Base-by-base conservation (phyloP, 2,329 filamentous ascomycete species). In the Diaporthe batatas region DNA sequence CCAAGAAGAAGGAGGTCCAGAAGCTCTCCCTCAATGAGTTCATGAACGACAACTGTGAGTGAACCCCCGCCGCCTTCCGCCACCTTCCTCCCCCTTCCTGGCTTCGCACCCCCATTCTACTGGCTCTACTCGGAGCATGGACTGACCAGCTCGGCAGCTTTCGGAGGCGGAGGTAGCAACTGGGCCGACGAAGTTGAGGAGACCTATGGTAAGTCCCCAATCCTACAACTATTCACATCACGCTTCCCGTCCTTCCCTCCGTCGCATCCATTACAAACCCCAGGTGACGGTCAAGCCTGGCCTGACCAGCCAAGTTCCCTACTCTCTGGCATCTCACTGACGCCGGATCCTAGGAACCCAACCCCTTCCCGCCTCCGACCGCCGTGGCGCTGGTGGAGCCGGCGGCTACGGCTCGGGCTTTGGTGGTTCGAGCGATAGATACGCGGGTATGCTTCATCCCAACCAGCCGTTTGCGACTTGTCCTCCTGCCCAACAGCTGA, bases 171-270 rank as follows among this genome's bases (percentile, higher is more conserved):
- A 65, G 95, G 73, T 32, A 68, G 96, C 81, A 98, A 96, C 78
- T 99, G 96, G 96, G 96, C 96, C 80, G 97, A 99, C 86, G 96
- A 99, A 83, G 98, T 99, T 86, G 96, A 99, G 85, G 95, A 98
- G 80, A 89, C 93, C 77, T 90, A 91, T 83, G 87, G 93, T 96
- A 89, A 87, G 91, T 86, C 72, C 8, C 70, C 7, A 6, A 39
- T 67, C 55, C 53, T 73, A 71, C 73, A 57, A 68, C 68, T 73
- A 16, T 34, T 53, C 62, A 70, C 62, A 62, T 70, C 36, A 57
- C 68, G 57, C 68, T 29, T 39, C 34, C 55, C 44, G 23, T 18
- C 44, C 58, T 51, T 12, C 11, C 47, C 18, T 34, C 47, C 39
- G 34, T 59, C 55, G 44, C 47, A 53, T 47, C 34, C 21, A 25